Conservation (phyloP, 2,329 filamentous ascomycete genomes). For the Cladosporium sp. region DNA sequence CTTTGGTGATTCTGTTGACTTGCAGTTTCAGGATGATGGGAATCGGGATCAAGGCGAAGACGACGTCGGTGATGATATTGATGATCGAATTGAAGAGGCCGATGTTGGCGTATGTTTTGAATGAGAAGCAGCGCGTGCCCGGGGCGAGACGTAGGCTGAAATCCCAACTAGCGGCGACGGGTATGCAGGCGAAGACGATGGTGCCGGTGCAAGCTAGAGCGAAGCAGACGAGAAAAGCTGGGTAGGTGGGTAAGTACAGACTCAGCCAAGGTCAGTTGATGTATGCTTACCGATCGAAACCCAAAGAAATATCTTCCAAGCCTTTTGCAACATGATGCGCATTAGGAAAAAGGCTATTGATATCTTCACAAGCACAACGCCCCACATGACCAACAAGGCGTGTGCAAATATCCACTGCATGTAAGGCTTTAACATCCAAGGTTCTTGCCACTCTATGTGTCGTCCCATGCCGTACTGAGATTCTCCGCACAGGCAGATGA, state of each 20-base stretch:
- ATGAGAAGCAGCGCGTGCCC: constrained; percentile 41
- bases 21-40: constrained; percentile 41
- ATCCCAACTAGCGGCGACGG: constrained; percentile 44
- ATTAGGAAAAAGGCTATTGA: constrained; percentile 45
- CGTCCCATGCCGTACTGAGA: constrained; percentile 44
- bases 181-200: constrained; percentile 45
- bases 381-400: constrained; percentile 43
- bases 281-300: constrained; percentile 38
- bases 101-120: constrained; percentile 38
- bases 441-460: constrained; percentile 31
- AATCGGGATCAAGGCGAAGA: constrained; percentile 40
- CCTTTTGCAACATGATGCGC: constrained; percentile 37
- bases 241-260: constrained; percentile 15
- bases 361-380: constrained; percentile 43
- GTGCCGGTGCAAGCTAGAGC: constrained; percentile 42
- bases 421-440: constrained; percentile 32
- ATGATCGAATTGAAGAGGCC: constrained; percentile 45
- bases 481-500: constrained; percentile 43
- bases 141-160: constrained; percentile 29
- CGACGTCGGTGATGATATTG: constrained; percentile 37
- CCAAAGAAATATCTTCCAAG: constrained; percentile 40
- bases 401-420: constrained; percentile 43
- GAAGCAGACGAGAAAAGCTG: constrained; percentile 41
- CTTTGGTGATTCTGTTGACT: constrained; percentile 39
- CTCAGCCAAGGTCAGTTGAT: neutral